Base-by-base conservation (phyloP, 2,329 filamentous ascomycete species). In the Diaporthe longicolla region DNA sequence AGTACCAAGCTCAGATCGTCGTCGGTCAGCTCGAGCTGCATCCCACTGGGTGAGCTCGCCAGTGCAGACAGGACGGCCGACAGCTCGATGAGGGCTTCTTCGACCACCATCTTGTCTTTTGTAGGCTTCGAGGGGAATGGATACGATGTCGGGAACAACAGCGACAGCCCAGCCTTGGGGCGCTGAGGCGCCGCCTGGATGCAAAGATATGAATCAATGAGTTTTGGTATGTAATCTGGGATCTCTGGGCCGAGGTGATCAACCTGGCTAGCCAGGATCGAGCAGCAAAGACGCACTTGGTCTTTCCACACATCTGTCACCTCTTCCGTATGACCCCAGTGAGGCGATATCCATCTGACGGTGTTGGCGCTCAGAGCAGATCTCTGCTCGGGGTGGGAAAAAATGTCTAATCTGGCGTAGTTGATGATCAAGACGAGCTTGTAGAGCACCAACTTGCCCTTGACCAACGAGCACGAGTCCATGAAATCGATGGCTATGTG, bases 341-440 rank as follows among this genome's bases (percentile, higher is more conserved):
- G 95, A 5, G 96, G 95, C 17, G 93, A 92, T 73, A 99, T 92
- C 97, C 97, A 99, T 75, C 93, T 88, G 58, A 95, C 92, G 4
- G 95, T 98, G 79, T 95, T 97, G 59, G 93, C 89, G 75, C 93
- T 91, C 61, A 98, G 87, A 17, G 91, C 91, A 37, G 91, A 89
- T 77, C 93, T 89, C 77, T 96, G 93, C 74, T 96, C 93, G 0
- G 92, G 89, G n/a, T 93, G 88, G 13, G 92, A 89, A 83, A 98
- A 98, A 29, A 98, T 87, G 35, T 94, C 91, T 7, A 98, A 86
- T 76, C 92, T 93, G 37, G 93, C 94, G 81, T 98, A 96, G 82
- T 98, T 97, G 81, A 97, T 93, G 79, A 99, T 95, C 52, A 99
- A 87, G 24, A 98, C 90, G 50, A 99, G 89, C 82, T 98, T 97